A percentile compares a stretch with the other conserved stretches of the same genome.
Evolutionary conservation across 805 yeast species (phyloP).

Genomic region (Ogataea minuta): DNA sequence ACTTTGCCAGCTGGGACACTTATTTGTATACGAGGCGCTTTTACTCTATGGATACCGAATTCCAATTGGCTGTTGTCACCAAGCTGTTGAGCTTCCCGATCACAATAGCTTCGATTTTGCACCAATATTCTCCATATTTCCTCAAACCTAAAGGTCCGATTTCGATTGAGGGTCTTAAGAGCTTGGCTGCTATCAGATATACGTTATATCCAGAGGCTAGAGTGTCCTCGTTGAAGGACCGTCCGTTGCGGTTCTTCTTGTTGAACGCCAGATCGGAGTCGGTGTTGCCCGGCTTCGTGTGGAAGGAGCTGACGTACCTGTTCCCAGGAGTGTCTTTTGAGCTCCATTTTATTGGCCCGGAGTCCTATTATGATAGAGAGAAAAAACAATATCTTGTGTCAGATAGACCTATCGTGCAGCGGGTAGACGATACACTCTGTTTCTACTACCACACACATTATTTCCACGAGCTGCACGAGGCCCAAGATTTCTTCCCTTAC

Average conservation of each 20-base stretch:
- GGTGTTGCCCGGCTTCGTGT: conserved; percentile 88
- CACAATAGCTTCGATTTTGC: conserved; percentile 80
- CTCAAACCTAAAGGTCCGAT: conserved; percentile 83
- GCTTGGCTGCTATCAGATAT: conserved; percentile 88
- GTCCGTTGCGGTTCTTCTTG: conserved; percentile 86
- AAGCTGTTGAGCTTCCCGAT: conserved; percentile 92
- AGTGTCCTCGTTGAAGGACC: conserved; percentile 64
- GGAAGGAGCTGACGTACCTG: conserved; percentile 88
- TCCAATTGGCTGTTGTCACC: conserved; percentile 91
- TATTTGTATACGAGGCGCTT: conserved; percentile 90
- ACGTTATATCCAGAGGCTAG: conserved; percentile 76
- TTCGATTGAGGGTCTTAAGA: conserved; percentile 88
- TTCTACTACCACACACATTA: conserved; percentile 84
- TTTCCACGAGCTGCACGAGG: conserved; percentile 87
- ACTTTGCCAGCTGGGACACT: conserved; percentile 86
- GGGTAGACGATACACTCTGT: conserved; percentile 70
- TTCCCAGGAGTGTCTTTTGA: conserved; percentile 84
- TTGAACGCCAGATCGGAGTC: conserved; percentile 93
- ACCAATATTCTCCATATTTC: conserved; percentile 81
- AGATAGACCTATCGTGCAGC: conserved; percentile 64
- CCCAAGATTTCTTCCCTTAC: conserved; percentile 94
- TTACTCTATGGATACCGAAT: conserved; percentile 95
- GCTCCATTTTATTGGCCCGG: conserved; percentile 92
- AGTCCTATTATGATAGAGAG: conserved; percentile 73
- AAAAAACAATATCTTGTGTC: conserved; percentile 57